Base-by-base conservation (phyloP, 306 rosid genomes). In the Argentina anserina region DNA sequence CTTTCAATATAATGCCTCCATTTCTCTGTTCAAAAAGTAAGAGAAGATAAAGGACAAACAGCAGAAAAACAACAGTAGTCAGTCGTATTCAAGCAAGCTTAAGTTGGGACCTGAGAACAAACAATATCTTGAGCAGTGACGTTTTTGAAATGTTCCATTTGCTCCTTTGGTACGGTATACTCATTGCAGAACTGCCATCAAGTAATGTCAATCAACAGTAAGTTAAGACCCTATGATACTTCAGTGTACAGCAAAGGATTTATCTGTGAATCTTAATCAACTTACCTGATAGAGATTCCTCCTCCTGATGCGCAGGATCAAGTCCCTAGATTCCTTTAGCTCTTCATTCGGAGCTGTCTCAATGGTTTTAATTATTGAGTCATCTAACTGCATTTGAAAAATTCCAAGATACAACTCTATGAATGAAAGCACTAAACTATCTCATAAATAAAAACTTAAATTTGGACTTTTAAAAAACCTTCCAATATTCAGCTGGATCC, bases 61-160 rank as follows among this genome's bases (percentile, higher is more conserved):
- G 75, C 37, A 77, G 68, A 55, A 72, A 70, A 23, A 70, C 9
- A 12, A 28, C 21, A 52, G 41, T 42, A 25, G 39, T 36, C 20
- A 0, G 47, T 14, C 9, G 6, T 28, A 9, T 36, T 25, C 3
- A 21, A 70, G 59, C 25, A 36, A 56, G 66, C 47, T 66, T 52
- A 25, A 5, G 62, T 39, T 70, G 70, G 49, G 43, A 92, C 98
- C 96, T 94, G 97, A 25, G 97, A 84, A 74, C 98, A 94, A 82
- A 89, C 86, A 78, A 94, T 94, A 79, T 94, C 98, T 84, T 87
- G 90, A 15, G 97, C 89, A 45, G 97, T 94, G 78, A 91, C 92
- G 28, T 86, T 85, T 85, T 86, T 91, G 78, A 89, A 91, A 72
- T 89, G 73, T 43, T 89, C 92, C 71, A 91, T 69, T 82, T 83